phyloP scores from a whole-genome alignment of 805 yeast genomes.

The Cyberlindnera petersonii region DNA sequence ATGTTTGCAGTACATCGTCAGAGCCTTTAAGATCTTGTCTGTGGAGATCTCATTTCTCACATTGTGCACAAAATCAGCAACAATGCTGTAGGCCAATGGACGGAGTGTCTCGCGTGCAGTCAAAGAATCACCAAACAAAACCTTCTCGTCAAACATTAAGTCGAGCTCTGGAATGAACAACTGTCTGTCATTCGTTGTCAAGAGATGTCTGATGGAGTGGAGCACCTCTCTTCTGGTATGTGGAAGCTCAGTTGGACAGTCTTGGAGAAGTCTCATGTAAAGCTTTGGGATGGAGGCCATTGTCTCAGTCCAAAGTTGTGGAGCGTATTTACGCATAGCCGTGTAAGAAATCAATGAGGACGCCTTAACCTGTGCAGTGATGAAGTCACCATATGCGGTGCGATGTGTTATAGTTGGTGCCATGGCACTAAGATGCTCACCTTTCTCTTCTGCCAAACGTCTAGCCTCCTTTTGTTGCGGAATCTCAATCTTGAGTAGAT shows the following conservation, averaged over 20 bases:
- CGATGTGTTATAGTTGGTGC: slow-evolving; percentile 74
- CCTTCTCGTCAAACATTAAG: slow-evolving; percentile 77
- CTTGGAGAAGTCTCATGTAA: slow-evolving; percentile 80
- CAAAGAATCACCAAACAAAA: slow-evolving; percentile 87
- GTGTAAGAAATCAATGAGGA: slow-evolving; percentile 93
- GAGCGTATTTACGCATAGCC: slow-evolving; percentile 77
- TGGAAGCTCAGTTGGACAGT: slow-evolving; percentile 91
- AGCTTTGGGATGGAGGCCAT: slow-evolving; percentile 77
- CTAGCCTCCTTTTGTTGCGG: slow-evolving; percentile 73
- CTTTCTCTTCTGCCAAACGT: slow-evolving; percentile 49
- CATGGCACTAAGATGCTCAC: slow-evolving; percentile 62
- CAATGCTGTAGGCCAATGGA: slow-evolving; percentile 91
- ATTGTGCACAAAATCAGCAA: slow-evolving; percentile 93
- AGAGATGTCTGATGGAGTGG: slow-evolving; percentile 92
- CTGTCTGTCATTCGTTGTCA: slow-evolving; percentile 81
- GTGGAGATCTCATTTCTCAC: slow-evolving; percentile 80
- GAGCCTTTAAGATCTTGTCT: slow-evolving; percentile 83
- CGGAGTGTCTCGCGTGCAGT: slow-evolving; percentile 87
- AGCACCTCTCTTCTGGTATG: slow-evolving; percentile 88
- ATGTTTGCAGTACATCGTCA: slow-evolving; percentile 73
- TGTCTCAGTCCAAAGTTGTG: slow-evolving; percentile 52
- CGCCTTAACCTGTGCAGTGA: slow-evolving; percentile 91
- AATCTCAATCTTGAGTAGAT: slow-evolving; percentile 71
- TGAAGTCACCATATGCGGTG: slow-evolving; percentile 79
- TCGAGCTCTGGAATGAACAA: slow-evolving; percentile 85